A percentile compares a stretch with the other conserved stretches of the same genome.
These are phyloP conservation scores for Curvularia eragrostidis DNA, from an alignment of 2,329 filamentous ascomycete genomes.

Conservation along the genomic window DNA sequence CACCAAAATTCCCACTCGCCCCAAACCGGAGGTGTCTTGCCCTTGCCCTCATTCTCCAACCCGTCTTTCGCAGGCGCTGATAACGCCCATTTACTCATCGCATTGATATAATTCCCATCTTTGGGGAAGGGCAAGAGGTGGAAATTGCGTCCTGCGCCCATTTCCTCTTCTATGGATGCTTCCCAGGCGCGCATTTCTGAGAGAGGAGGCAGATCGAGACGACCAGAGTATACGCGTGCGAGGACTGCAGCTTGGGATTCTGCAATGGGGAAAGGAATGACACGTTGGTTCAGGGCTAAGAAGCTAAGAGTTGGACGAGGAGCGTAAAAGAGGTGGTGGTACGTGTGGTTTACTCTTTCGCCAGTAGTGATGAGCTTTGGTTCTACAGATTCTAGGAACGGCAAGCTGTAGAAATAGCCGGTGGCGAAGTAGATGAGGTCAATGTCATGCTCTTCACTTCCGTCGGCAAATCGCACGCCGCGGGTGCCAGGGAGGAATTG, in stretches of 20 bases:
- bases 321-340: slow-evolving; percentile 80
- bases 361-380: slow-evolving; percentile 72
- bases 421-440: slow-evolving; percentile 87
- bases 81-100: slow-evolving; percentile 67
- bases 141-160: slow-evolving; percentile 59
- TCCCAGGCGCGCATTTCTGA: slow-evolving; percentile 76
- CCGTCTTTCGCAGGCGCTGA: slow-evolving; percentile 50
- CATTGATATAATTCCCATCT: slow-evolving; percentile 75
- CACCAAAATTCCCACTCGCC: slow-evolving; percentile 74
- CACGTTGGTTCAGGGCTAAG: slow-evolving; percentile 74
- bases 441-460: slow-evolving; percentile 68
- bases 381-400: slow-evolving; percentile 67
- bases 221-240: slow-evolving; percentile 77
- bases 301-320: slow-evolving; percentile 80
- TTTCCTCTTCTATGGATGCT: slow-evolving; percentile 47
- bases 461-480: slow-evolving; percentile 71
- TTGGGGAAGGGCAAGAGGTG: slow-evolving; percentile 64
- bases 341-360: slow-evolving; percentile 72
- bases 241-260: slow-evolving; percentile 82
- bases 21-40: slow-evolving; percentile 76
- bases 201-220: slow-evolving; percentile 67
- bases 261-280: slow-evolving; percentile 85
- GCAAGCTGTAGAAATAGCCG: slow-evolving; percentile 84
- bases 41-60: slow-evolving; percentile 55
- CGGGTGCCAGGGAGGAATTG: slow-evolving; percentile 63